Evolutionary conservation across 306 rosid genomes (phyloP), one percentile per base, ranked within the genome.

Genomic region (Chamaecrista fasciculata): DNA sequence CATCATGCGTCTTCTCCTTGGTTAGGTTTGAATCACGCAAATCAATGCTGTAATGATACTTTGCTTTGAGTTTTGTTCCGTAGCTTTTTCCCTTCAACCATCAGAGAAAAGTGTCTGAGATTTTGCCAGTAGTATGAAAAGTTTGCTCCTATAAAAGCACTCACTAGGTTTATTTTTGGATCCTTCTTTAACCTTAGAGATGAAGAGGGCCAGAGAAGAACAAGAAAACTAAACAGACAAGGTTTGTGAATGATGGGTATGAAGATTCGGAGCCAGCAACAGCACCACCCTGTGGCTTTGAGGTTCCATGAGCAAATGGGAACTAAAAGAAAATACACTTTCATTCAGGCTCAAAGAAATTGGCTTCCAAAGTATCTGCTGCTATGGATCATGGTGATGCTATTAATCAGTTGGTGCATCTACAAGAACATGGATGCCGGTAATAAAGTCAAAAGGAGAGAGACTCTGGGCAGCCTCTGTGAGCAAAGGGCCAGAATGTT

Each of bases 401-500:
- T 82, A 14, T 26, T 82, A 14, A 15, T 89, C 23, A 62, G 99
- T 72, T 20, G 53, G 70, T 16, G 15, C 29, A 84, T 89, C 80
- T 95, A 80, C 78, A 79, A 23, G 36, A 21, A 51, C 8, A 83
- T 91, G 96, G 99, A 95, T 87, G 96, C 83, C 73, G 92, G 83
- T 26, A 78, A 78, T 71, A 91, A 84, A 73, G 95, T 87, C 24
- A 84, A 97, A 66, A 83, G 99, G 79, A 86, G 70, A 36, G 97
- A 91, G 80, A 81, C 83, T 6, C 82, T 95, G 62, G 85, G 81
- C 26, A 95, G 97, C 78, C 90, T 91, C 83, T 95, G 99, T 81
- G 99, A 95, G 69, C 90, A 91, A 82, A 87, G 99, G 44, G 97
- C 99, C 20, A 87, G 96, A 78, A 95, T 95, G 99, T 71, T 95